Evolutionary conservation across 108 stramenopile genomes (phyloP), one percentile per base, ranked within the genome.

Genomic region (Pseudonitzschia pungens): DNA sequence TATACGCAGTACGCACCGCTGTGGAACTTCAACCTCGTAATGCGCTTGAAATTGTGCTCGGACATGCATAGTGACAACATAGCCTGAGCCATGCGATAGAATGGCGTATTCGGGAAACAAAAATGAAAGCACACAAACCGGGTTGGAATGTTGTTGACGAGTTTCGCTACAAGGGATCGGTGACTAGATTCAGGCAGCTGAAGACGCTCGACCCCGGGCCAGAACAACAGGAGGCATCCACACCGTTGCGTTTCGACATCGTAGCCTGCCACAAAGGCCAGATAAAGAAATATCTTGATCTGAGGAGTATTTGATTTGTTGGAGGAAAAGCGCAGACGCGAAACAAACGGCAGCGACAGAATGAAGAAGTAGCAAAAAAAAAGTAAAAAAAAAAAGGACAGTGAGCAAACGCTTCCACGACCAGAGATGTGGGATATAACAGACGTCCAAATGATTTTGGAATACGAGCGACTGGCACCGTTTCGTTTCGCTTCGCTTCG

Each of bases 241-340:
- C 50, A 6, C 24, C 45, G 43, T 67, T 67, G 66, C 4, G 66
- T 67, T 26, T 67, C 66, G 14, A 48, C 44, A 26, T 67, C 66
- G n/a, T 67, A 21, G 5, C 40, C 42, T 14, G 45, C 45, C 6
- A 67, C 66, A 20, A 5, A 67, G 21, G 20, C 22, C 11, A 67
- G 7, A n/a, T 67, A 67, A 5, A 67, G 40, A 22, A 44, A 67
- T 24, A 67, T 48, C 18, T 67, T 67, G 28, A 67, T 4, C 66
- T 67, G n/a, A 20, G 26, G 5, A 15, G 27, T 36, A 5, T 36
- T 36, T 36, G 36, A 5, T 36, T 36, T 36, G 53, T 33, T 40
- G 29, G 15, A 40, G 20, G 20, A 31, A n/a, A 62, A 40, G n/a
- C n/a, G n/a, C n/a, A n/a, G n/a, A n/a, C n/a, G n/a, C n/a, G n/a